phyloP scores from a whole-genome alignment of 441 rosid species.

The Oxalis stricta region DNA sequence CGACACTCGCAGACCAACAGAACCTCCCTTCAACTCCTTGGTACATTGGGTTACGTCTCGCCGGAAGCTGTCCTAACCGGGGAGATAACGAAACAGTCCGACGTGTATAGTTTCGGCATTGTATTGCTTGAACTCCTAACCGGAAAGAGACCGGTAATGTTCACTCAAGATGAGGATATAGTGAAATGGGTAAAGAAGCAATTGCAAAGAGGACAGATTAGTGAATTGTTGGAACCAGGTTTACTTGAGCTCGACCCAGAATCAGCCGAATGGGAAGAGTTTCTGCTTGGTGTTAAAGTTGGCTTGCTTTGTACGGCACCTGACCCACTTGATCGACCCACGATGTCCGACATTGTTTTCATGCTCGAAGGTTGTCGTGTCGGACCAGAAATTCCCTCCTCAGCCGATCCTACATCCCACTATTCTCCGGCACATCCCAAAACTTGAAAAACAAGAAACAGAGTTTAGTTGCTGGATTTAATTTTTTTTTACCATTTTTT shows the following conservation, averaged over 20 bases:
- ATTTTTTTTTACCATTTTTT: conserved; percentile 3
- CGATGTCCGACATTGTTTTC: conserved; percentile 83
- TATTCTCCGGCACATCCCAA: conserved; percentile 51
- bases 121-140: conserved; percentile 80
- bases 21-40: conserved; percentile 65
- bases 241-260: conserved; percentile 91
- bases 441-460: conserved; percentile 1
- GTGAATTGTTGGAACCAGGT: conserved; percentile 82
- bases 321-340: conserved; percentile 81
- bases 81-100: conserved; percentile 62
- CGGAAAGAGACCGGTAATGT: conserved; percentile 85
- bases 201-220: conserved; percentile 74
- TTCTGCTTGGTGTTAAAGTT: conserved; percentile 84
- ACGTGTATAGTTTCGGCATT: conserved; percentile 88
- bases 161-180: conserved; percentile 83
- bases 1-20: conserved; percentile 38
- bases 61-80: conserved; percentile 68
- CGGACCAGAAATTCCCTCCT: conserved; percentile 75
- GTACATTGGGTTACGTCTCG: conserved; percentile 69
- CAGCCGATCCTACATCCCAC: conserved; percentile 74
- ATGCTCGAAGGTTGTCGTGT: conserved; percentile 98
- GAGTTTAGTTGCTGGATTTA: too few species aligned
- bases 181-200: conserved; percentile 99
- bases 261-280: conserved; percentile 98
- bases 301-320: conserved; percentile 91